Base-by-base conservation (phyloP, 371 early-diverging fungal species). In the Actinomucor elegans region DNA sequence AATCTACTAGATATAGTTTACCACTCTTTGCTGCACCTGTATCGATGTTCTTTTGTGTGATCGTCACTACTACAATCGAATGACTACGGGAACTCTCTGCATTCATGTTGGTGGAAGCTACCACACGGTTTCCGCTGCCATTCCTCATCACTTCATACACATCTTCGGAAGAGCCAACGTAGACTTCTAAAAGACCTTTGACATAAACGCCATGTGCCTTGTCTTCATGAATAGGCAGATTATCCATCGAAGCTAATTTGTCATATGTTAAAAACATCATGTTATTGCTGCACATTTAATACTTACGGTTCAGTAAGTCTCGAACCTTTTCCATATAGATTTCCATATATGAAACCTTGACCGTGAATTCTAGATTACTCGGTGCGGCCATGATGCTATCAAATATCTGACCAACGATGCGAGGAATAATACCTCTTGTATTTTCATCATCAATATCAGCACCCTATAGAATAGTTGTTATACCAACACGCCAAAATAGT, bases 311-410 rank as follows among this genome's bases (percentile, higher is more conserved):
- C 52, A 99, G 77, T 64, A 99, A 75, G 83, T 98, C 99, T 46
- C 93, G 81, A 48, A 99, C 92, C 65, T 90, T 92, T 66, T 99
- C 99, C 94, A 99, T 99, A 81, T 99, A 99, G 56, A 99, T 96
- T 81, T 99, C 99, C 90, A 98, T 91, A 77, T 85, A 96, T 9
- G 93, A 92, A 15, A 92, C 88, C 66, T 90, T 90, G 59, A 96
- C 94, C 32, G 92, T 92, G 67, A 94, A 93, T 70, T 94, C 93
- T 55, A 93, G 79, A 36, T 87, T 90, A 8, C 87, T 73, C 31
- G 92, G 94, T 18, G 94, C 88, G 21, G 84, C 87, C 67, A 85
- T 69, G 57, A 94, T 93, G 49, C 86, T 85, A 26, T 74, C 66
- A 69, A 97, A 98, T 37, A 99, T 89, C 61, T 83, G 83, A 61